phyloP scores from a whole-genome alignment of 106 monocot genomes.

The Hemerocallis citrina region DNA sequence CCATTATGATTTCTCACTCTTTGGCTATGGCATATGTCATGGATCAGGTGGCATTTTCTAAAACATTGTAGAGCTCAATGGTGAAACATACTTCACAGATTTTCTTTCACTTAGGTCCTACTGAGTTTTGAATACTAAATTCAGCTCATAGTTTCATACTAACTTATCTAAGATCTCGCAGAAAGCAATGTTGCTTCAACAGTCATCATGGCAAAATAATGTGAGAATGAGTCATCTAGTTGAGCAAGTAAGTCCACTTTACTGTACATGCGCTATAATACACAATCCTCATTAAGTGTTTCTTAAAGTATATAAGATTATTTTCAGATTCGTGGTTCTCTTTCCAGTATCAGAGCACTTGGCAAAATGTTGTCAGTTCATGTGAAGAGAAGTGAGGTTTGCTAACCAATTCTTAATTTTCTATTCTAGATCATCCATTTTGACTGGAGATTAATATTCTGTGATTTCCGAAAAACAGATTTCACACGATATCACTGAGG shows the following conservation, averaged over 20 bases:
- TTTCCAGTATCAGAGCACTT: constrained; percentile 69
- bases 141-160: not conserved
- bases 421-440: not conserved
- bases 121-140: not conserved
- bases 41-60: constrained; percentile 67
- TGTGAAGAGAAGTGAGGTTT: constrained; percentile 83
- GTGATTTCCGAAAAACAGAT: constrained; percentile 42
- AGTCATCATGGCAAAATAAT: constrained; percentile 90
- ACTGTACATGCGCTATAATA: not conserved
- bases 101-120: not conserved
- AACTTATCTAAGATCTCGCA: constrained; percentile 8
- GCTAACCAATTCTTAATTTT: not conserved
- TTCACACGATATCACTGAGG: constrained; percentile 68
- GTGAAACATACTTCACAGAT: not conserved
- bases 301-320: not conserved
- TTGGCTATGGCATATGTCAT: constrained; percentile 93
- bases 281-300: not conserved
- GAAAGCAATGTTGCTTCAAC: constrained; percentile 79
- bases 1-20: constrained; percentile 73
- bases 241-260: constrained; percentile 58
- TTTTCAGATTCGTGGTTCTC: constrained; percentile 66
- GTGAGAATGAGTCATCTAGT: constrained; percentile 73
- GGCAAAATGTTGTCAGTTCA: constrained; percentile 71
- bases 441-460: not conserved
- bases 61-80: not conserved